Conservation (phyloP, 192 early-diverging fungal species). For the Allomyces arbusculus region DNA sequence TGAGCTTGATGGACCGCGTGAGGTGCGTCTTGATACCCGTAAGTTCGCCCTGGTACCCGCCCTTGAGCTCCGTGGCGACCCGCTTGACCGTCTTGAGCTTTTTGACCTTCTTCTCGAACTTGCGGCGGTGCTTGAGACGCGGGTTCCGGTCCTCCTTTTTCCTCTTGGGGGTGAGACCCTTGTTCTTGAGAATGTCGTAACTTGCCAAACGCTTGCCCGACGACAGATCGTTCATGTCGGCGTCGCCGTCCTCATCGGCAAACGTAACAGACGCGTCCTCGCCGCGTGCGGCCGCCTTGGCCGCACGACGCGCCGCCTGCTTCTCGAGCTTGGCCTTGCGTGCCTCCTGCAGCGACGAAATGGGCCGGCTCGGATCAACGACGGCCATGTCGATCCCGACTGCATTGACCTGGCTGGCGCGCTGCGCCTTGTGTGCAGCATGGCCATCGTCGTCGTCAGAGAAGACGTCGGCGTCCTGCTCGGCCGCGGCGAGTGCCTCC, state of each 20-base stretch:
- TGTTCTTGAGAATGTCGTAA: slow-evolving; percentile 86
- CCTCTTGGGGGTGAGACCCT: slow-evolving; percentile 78
- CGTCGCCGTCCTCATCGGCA: not conserved
- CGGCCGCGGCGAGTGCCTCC: not conserved
- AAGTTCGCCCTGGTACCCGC: slow-evolving; percentile 72
- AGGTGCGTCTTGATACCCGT: slow-evolving; percentile 83
- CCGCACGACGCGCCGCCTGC: slow-evolving; percentile 17
- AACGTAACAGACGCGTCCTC: slow-evolving; percentile 7
- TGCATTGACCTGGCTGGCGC: not conserved
- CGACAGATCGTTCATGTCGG: not conserved
- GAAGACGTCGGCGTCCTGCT: not conserved
- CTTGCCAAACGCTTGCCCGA: slow-evolving; percentile 53
- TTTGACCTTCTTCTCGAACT: slow-evolving; percentile 79
- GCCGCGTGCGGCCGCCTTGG: slow-evolving; percentile 20
- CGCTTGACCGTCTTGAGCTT: slow-evolving; percentile 58
- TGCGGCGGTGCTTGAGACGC: slow-evolving; percentile 74
- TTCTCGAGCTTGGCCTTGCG: slow-evolving; percentile 20
- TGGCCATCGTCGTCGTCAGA: not conserved
- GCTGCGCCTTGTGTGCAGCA: not conserved
- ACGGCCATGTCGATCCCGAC: not conserved
- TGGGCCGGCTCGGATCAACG: not conserved
- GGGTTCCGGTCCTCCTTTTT: slow-evolving; percentile 85
- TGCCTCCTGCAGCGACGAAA: not conserved
- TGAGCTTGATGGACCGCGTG: slow-evolving; percentile 59
- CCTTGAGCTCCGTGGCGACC: slow-evolving; percentile 46